These are phyloP conservation scores for Reutealis trisperma DNA, from an alignment of 345 rosid species.

Conservation along the genomic window DNA sequence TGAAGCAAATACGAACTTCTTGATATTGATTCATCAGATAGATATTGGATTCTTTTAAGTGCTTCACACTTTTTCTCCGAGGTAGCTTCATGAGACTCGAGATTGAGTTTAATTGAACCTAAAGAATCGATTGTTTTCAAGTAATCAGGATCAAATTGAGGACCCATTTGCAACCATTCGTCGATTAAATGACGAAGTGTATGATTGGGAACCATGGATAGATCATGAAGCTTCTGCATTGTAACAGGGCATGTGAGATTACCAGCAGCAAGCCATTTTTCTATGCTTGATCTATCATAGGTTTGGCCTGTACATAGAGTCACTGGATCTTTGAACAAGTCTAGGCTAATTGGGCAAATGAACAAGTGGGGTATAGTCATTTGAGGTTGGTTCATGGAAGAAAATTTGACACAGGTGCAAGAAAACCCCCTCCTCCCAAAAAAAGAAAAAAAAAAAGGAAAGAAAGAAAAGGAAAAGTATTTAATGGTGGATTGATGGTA, in stretches of 20 bases:
- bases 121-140: conserved; percentile 26
- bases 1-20: conserved; percentile 31
- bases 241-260: conserved; percentile 72
- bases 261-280: conserved; percentile 62
- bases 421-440: neutral
- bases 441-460: neutral
- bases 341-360: conserved; percentile 70
- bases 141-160: conserved; percentile 27
- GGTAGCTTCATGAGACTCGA: conserved; percentile 38
- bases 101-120: conserved; percentile 37
- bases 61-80: conserved; percentile 31
- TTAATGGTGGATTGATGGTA: neutral
- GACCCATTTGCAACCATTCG: conserved; percentile 48
- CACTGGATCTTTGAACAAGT: conserved; percentile 66
- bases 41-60: conserved; percentile 28
- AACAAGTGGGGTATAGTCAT: conserved; percentile 53
- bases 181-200: conserved; percentile 62
- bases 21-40: conserved; percentile 33
- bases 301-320: conserved; percentile 74
- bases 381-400: conserved; percentile 33
- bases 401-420: neutral
- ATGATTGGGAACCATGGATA: conserved; percentile 60
- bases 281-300: conserved; percentile 66
- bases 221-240: conserved; percentile 69
- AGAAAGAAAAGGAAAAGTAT: neutral